phyloP scores from a whole-genome alignment of 352 stramenopile genomes.

The Pythium utonaiense region DNA sequence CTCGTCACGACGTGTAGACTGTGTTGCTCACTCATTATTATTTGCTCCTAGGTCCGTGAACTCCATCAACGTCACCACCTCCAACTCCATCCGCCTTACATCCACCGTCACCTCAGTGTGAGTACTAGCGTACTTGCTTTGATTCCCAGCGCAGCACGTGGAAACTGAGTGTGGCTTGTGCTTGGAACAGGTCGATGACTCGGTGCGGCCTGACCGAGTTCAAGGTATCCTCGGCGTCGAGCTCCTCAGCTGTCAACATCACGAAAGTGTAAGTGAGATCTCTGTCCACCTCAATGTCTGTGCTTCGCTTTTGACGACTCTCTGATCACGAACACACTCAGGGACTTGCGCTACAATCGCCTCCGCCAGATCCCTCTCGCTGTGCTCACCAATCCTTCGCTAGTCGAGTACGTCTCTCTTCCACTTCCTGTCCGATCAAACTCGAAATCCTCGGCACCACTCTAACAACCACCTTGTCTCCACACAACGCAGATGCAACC shows the following conservation, averaged over 20 bases:
- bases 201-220: background rate
- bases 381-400: background rate
- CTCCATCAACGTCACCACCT: background rate
- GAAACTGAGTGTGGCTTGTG: background rate
- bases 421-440: too few relatives aligned
- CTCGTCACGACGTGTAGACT: too few relatives aligned
- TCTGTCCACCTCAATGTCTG: too few relatives aligned
- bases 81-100: background rate
- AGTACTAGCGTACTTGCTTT: background rate
- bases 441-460: too few relatives aligned
- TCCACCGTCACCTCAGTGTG: background rate
- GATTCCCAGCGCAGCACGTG: too few relatives aligned
- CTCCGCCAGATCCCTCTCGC: conserved; percentile 11
- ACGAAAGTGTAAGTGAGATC: background rate
- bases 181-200: background rate
- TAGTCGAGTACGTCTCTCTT: conserved; percentile 5
- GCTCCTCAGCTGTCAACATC: background rate
- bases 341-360: conserved; percentile 15
- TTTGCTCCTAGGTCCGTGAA: background rate
- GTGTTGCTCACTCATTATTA: too few relatives aligned
- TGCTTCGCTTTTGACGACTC: background rate
- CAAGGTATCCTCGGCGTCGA: background rate
- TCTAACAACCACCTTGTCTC: too few relatives aligned
- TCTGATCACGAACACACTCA: background rate
- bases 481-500: conserved; percentile 1